phyloP scores from a whole-genome alignment of 2,329 filamentous ascomycete genomes.

The Epichloe coenophiala region DNA sequence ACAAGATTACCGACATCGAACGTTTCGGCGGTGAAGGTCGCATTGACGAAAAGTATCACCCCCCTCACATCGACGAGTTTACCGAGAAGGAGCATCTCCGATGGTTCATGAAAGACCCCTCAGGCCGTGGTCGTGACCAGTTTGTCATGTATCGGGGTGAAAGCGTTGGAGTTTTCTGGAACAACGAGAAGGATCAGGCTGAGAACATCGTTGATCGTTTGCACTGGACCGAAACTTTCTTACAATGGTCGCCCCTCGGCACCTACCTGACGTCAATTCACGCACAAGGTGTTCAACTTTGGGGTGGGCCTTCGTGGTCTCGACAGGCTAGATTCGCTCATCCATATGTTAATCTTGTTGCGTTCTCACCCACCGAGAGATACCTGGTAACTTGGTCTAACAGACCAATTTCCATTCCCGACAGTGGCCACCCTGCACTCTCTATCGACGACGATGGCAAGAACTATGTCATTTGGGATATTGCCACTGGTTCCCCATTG shows the following conservation, averaged over 20 bases:
- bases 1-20: constrained; percentile 97
- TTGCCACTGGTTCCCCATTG: constrained; percentile 76
- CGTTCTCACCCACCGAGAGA: constrained; percentile 86
- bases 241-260: constrained; percentile 93
- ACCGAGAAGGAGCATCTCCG: constrained; percentile 85
- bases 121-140: constrained; percentile 75
- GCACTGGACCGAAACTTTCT: constrained; percentile 96
- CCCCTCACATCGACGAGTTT: constrained; percentile 79
- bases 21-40: constrained; percentile 89
- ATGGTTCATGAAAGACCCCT: constrained; percentile 79
- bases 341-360: constrained; percentile 87
- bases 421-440: constrained; percentile 71
- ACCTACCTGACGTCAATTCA: constrained; percentile 93
- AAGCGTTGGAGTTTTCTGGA: constrained; percentile 92
- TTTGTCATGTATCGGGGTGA: constrained; percentile 91
- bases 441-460: constrained; percentile 92
- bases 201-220: constrained; percentile 83
- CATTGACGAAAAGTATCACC: constrained; percentile 78
- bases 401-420: constrained; percentile 81
- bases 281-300: constrained; percentile 90
- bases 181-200: constrained; percentile 84
- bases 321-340: constrained; percentile 89
- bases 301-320: constrained; percentile 83
- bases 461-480: constrained; percentile 98
- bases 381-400: constrained; percentile 97